These are phyloP conservation scores for Artemisia annua DNA, from an alignment of 129 eudicot species.

Conservation along the genomic window DNA sequence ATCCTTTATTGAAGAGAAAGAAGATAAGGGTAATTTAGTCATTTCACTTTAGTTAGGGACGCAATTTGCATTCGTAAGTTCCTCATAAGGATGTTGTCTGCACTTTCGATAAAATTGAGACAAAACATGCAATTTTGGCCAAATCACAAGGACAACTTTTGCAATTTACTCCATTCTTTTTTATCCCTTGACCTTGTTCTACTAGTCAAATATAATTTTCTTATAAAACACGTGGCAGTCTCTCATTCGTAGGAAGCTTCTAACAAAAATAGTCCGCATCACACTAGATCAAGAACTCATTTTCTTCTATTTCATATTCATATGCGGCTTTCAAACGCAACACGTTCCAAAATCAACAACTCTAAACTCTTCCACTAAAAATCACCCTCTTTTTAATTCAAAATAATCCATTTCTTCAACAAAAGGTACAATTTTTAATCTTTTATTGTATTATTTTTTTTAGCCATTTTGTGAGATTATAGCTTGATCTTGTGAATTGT, in stretches of 20 bases:
- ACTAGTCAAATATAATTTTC: background rate
- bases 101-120: too few species aligned
- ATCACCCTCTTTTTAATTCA: background rate
- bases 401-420: background rate
- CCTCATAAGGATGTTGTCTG: too few species aligned
- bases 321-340: slow-evolving; percentile 28
- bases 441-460: background rate
- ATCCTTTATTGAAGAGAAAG: too few species aligned
- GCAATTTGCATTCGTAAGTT: too few species aligned
- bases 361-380: background rate
- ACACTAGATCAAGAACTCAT: background rate
- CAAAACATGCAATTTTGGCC: too few species aligned
- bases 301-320: background rate
- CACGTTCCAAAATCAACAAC: slow-evolving; percentile 5
- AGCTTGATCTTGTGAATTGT: too few species aligned
- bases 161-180: too few species aligned
- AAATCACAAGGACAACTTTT: too few species aligned
- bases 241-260: background rate
- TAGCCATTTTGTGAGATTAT: too few species aligned
- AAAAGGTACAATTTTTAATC: slow-evolving; percentile 10
- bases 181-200: background rate
- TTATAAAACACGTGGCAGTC: background rate
- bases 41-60: too few species aligned
- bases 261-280: background rate
- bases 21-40: too few species aligned